These are phyloP conservation scores for Ceratobasidium sp. DNA, from an alignment of 1,284 basidiomycete species.

Conservation along the genomic window DNA sequence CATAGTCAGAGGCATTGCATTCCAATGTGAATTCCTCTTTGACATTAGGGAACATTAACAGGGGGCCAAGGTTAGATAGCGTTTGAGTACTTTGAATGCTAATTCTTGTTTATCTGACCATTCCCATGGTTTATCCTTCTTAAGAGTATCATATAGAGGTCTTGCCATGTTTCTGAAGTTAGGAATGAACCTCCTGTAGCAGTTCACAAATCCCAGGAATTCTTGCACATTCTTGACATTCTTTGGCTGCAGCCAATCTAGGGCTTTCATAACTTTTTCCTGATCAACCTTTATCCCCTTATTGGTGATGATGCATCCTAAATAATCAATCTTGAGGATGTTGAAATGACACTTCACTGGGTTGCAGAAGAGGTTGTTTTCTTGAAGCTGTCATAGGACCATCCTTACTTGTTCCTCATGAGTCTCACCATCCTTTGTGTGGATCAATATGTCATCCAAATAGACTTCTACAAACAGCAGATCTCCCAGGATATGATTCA, in stretches of 20 bases:
- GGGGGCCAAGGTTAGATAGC: too few species aligned
- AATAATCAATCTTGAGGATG: background rate
- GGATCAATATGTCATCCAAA: background rate
- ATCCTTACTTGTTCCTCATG: background rate
- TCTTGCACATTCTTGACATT: conserved; percentile 45
- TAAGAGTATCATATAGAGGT: conserved; percentile 46
- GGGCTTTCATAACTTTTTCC: background rate
- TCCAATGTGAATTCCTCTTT: too few species aligned
- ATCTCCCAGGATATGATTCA: background rate
- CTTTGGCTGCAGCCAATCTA: background rate
- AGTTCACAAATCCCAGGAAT: conserved; percentile 50
- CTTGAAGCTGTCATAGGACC: background rate
- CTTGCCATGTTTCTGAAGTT: conserved; percentile 45
- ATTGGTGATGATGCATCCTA: background rate
- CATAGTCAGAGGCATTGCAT: too few species aligned
- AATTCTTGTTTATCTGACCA: conserved; percentile 24
- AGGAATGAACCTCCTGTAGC: conserved; percentile 49
- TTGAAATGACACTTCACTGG: background rate
- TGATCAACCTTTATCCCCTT: background rate
- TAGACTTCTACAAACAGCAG: background rate
- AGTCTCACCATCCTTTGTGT: background rate
- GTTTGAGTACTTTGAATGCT: too few species aligned
- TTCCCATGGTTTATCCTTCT: conserved; percentile 40
- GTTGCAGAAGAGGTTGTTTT: background rate
- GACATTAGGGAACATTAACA: too few species aligned